Evolutionary conservation across 2,329 filamentous ascomycete species (phyloP), one percentile per base, ranked within the genome.

Genomic region (Aspergillus sp.): DNA sequence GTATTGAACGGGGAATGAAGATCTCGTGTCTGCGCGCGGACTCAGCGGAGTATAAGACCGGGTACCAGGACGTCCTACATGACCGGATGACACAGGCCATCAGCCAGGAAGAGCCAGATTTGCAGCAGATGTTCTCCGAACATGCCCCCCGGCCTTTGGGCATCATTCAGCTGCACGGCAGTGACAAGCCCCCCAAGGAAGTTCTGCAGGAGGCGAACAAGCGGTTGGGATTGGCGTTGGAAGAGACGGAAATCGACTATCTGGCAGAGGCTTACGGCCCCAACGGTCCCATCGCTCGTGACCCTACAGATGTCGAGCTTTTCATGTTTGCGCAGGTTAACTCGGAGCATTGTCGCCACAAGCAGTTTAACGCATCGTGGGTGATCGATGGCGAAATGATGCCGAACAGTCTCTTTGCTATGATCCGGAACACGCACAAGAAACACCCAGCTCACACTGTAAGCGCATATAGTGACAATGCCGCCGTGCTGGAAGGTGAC

Each of bases 251-350:
- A 66, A 94, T 97, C 66, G 83, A 94, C 49, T 97, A 98, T 62
- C 77, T 98, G 35, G 87, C 95, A n/a, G 82, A 89, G 56, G 83
- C 84, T 38, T 93, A 88, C 68, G 81, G 80, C 4, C 74, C 81
- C 34, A 78, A 82, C 29, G 76, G 77, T 3, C 67, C 74, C 43
- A 72, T 81, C 43, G 76, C 76, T 8, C 66, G 76, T 51, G 73
- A 83, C 42, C 88, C 88, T 1, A 84, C 89, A 50, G 93, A 97
- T 65, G 87, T 97, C 40, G 93, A 98, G 71, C 77, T 97, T 26
- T 97, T 97, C 76, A 97, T 97, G 93, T 98, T 97, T 67, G 91
- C 91, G 10, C 93, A 98, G 71, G 91, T 98, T 65, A 97, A 97
- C 74, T 97, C 91, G 3, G 93, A 98, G 75, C 91, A 97, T 69